These are phyloP conservation scores for Fusarium sp. DNA, from an alignment of 2,329 filamentous ascomycete species.

Conservation along the genomic window DNA sequence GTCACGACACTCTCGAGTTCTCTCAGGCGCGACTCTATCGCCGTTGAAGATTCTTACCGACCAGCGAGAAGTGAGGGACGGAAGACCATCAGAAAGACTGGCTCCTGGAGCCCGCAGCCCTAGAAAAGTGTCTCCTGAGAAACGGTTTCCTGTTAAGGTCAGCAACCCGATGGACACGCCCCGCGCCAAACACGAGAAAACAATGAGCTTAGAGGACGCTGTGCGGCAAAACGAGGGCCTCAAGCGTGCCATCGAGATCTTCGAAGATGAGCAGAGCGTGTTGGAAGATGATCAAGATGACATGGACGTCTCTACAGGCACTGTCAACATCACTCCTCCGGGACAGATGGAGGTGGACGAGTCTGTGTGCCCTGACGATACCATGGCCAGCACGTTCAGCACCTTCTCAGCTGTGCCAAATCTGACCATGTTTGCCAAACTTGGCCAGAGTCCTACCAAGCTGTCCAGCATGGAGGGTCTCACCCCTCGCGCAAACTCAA, in stretches of 20 bases:
- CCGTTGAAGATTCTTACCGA: conserved; percentile 69
- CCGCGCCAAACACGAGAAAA: conserved; percentile 53
- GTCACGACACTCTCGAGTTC: conserved; percentile 67
- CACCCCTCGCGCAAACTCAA: conserved; percentile 55
- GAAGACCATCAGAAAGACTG: conserved; percentile 43
- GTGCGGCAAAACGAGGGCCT: conserved; percentile 70
- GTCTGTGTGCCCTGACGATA: conserved; percentile 74
- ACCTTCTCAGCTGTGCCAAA: conserved; percentile 91
- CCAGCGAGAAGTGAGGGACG: conserved; percentile 47
- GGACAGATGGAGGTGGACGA: conserved; percentile 51
- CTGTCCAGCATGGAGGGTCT: conserved; percentile 58
- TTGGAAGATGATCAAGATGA: conserved; percentile 52
- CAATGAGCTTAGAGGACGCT: conserved; percentile 67
- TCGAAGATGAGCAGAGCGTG: conserved; percentile 67
- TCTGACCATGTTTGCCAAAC: conserved; percentile 84
- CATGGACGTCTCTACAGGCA: conserved; percentile 41
- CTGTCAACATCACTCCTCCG: conserved; percentile 50
- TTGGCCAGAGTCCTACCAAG: conserved; percentile 77
- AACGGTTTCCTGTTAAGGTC: conserved; percentile 74
- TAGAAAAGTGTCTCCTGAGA: conserved; percentile 66
- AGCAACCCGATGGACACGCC: conserved; percentile 53
- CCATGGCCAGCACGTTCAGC: conserved; percentile 86
- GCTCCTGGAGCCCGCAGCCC: conserved; percentile 59
- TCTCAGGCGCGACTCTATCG: conserved; percentile 70
- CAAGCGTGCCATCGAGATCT: conserved; percentile 72